Conservation (phyloP, 306 rosid species). For the Gastrolobium bilobum region DNA sequence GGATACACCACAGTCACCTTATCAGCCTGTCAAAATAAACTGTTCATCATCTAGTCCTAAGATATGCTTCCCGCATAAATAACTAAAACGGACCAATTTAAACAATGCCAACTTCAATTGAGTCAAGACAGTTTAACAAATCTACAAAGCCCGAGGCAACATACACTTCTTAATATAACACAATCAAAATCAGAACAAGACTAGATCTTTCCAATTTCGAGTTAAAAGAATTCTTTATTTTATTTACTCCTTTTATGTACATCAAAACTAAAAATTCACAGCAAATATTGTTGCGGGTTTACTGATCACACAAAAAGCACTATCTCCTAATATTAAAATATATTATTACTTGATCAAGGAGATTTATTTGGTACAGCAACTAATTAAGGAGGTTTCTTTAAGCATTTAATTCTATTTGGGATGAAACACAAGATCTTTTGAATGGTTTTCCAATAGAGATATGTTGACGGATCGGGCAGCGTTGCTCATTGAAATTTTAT, state of each 20-base stretch:
- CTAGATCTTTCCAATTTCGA: conserved; percentile 30
- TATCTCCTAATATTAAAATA: background rate
- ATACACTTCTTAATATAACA: conserved; percentile 1
- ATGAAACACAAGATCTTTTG: background rate
- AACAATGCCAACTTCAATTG: conserved; percentile 33
- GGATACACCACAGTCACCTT: conserved; percentile 94
- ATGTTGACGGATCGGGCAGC: conserved; percentile 10
- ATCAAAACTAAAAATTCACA: conserved; percentile 32
- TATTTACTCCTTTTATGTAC: background rate
- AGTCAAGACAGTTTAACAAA: conserved; percentile 13
- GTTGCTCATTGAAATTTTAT: background rate
- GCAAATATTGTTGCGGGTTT: conserved; percentile 16
- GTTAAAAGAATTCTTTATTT: conserved; percentile 1
- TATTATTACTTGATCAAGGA: conserved; percentile 12
- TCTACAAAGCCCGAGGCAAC: conserved; percentile 13
- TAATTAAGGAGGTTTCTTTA: background rate
- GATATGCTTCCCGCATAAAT: conserved; percentile 28
- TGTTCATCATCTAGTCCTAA: conserved; percentile 31
- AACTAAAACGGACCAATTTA: conserved; percentile 25
- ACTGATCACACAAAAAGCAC: conserved; percentile 2
- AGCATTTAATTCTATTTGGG: conserved; percentile 2
- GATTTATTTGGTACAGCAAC: conserved; percentile 23
- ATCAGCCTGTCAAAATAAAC: conserved; percentile 72
- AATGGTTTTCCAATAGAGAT: background rate
- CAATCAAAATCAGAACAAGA: background rate